Base-by-base conservation (phyloP, 2,329 filamentous ascomycete genomes). In the Lojkania enalia region DNA sequence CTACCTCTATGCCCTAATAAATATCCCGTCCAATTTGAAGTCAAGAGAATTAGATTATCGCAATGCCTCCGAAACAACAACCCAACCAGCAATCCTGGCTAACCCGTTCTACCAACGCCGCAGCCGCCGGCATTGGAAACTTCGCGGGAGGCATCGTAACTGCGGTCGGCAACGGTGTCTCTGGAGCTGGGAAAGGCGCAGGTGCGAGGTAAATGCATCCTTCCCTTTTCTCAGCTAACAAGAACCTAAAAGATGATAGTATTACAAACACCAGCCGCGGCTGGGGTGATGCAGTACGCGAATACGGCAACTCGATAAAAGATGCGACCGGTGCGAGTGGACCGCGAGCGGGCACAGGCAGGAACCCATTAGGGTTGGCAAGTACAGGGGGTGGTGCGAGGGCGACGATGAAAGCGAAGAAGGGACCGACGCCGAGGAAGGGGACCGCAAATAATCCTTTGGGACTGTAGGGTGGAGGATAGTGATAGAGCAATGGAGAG, bases 281-380 rank as follows among this genome's bases (percentile, higher is more conserved):
- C 35, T 77, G 74, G 75, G 75, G 73, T 42, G 73, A 77, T 55
- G 65, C 71, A 35, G 71, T 77, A 2, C 70, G 74, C 31, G 73
- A 72, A 30, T 77, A 77, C 46, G 75, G 75, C 19, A 77, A 78
- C 57, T 68, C 69, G 21, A 71, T 78, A 59, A 78, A 78, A 51
- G 75, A 77, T 52, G 58, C 64, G 4, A 71, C 75, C 1, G 72
- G 71, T 25, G 74, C 76, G 1, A 61, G 64, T 3, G 75, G 75
- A 4, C 57, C 66, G 23, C 64, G 75, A 3, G 69, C 74, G 14
- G 58, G 69, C 4, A 77, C 75, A 2, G 71, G 69, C 19, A 66
- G 64, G 16, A 77, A 78, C 52, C 75, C 75, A 2, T 58, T 78
- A 5, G 75, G 75, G 0, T 47, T 78, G 33, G 51, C 60, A 20